Conservation (phyloP, 1,139 yeast genomes). For the Pichia sp. region DNA sequence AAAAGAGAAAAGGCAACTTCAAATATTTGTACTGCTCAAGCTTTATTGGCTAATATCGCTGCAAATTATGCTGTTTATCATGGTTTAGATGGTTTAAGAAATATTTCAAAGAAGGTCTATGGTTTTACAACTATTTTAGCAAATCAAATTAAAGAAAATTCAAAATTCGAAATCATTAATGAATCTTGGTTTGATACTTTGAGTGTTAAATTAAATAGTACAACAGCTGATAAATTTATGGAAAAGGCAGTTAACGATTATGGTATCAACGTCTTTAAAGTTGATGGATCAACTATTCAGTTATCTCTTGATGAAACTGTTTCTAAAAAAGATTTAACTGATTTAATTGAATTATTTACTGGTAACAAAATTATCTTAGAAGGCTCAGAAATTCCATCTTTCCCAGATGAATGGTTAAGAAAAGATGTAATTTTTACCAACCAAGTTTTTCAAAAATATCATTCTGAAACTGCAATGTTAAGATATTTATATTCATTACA, state of each 20-base stretch:
- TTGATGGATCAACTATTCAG: conserved; percentile 56
- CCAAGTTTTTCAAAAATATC: conserved; percentile 80
- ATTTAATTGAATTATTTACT: conserved; percentile 55
- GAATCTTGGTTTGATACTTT: conserved; percentile 77
- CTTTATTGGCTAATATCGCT: conserved; percentile 88
- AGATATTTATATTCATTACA: conserved; percentile 85
- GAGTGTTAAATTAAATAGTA: conserved; percentile 51
- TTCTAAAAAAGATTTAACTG: conserved; percentile 51
- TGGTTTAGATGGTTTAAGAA: conserved; percentile 83
- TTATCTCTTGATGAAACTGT: conserved; percentile 86
- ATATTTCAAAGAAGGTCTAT: conserved; percentile 73
- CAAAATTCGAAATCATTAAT: conserved; percentile 49
- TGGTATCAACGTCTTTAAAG: conserved; percentile 73
- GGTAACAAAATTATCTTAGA: conserved; percentile 25
- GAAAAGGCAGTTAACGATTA: conserved; percentile 50
- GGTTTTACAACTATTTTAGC: conserved; percentile 75
- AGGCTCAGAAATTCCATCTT: conserved; percentile 37
- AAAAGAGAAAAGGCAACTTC: conserved; percentile 97
- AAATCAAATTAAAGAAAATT: conserved; percentile 37
- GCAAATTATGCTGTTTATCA: conserved; percentile 96
- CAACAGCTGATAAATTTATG: conserved; percentile 51
- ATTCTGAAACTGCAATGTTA: conserved; percentile 90
- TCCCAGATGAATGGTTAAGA: conserved; percentile 54
- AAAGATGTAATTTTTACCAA: conserved; percentile 59
- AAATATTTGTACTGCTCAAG: conserved; percentile 97